Evolutionary conservation across 176 grass and related monocot genomes (phyloP).

Genomic region (Microstegium vimineum): DNA sequence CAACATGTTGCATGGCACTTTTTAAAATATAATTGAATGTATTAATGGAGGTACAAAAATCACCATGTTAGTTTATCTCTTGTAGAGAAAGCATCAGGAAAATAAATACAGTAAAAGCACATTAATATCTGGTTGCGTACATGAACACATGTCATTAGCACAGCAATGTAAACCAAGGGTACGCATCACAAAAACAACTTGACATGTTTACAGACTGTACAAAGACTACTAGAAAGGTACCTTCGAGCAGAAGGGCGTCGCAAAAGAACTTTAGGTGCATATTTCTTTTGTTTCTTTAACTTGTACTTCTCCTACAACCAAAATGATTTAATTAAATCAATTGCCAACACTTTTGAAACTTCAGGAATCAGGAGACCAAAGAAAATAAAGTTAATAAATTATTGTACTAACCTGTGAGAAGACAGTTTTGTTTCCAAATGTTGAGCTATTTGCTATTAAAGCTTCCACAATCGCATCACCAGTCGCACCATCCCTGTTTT

Average conservation of each 20-base stretch:
- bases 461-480: constrained; percentile 86
- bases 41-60: background rate
- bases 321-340: constrained; percentile 6
- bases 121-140: background rate
- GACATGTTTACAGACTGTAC: background rate
- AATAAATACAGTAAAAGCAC: background rate
- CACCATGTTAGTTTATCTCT: background rate
- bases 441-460: constrained; percentile 89
- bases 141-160: background rate
- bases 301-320: constrained; percentile 91
- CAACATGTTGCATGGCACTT: background rate
- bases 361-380: background rate
- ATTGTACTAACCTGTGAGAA: constrained; percentile 74
- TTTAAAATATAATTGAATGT: background rate
- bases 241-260: constrained; percentile 70
- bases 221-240: constrained; percentile 23
- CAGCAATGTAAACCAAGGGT: background rate
- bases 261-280: constrained; percentile 90
- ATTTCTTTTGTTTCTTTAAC: constrained; percentile 98
- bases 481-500: constrained; percentile 67
- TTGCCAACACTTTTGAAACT: background rate
- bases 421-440: constrained; percentile 73
- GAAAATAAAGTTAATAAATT: background rate
- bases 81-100: background rate
- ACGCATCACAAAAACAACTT: background rate